These are phyloP conservation scores for Coprinellus micaceus DNA, from an alignment of 768 basidiomycete genomes.

Conservation along the genomic window DNA sequence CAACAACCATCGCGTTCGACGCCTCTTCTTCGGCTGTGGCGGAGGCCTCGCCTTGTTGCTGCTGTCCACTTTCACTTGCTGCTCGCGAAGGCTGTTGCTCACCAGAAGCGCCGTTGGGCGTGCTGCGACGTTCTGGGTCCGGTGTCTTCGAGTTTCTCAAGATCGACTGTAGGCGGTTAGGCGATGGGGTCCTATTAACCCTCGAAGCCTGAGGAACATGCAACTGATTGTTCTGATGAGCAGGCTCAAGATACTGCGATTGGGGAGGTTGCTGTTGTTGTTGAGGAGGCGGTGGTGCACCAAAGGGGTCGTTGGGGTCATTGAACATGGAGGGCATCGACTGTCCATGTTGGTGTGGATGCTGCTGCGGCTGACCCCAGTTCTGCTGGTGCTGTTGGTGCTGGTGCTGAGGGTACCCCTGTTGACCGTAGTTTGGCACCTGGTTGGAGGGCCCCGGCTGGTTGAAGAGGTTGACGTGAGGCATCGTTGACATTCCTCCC, in stretches of 20 bases:
- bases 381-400: neutral
- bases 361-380: neutral
- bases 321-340: neutral
- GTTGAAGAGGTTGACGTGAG: neutral
- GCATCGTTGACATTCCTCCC: no score
- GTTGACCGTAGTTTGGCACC: neutral
- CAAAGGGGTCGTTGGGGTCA: neutral
- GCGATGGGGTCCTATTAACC: neutral
- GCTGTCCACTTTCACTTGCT: neutral
- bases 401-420: neutral
- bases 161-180: neutral
- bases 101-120: neutral
- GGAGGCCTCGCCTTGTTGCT: neutral
- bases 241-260: neutral
- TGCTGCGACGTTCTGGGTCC: neutral
- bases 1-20: slow-evolving; percentile 41
- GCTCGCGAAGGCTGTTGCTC: neutral
- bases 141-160: slow-evolving; percentile 2
- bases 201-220: slow-evolving; percentile 1
- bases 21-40: neutral
- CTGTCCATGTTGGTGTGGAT: neutral
- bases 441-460: neutral
- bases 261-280: slow-evolving; percentile 2
- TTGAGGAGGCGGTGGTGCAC: neutral
- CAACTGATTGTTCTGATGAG: neutral